Conservation (phyloP, 345 rosid genomes). For the Trapa bicornis region DNA sequence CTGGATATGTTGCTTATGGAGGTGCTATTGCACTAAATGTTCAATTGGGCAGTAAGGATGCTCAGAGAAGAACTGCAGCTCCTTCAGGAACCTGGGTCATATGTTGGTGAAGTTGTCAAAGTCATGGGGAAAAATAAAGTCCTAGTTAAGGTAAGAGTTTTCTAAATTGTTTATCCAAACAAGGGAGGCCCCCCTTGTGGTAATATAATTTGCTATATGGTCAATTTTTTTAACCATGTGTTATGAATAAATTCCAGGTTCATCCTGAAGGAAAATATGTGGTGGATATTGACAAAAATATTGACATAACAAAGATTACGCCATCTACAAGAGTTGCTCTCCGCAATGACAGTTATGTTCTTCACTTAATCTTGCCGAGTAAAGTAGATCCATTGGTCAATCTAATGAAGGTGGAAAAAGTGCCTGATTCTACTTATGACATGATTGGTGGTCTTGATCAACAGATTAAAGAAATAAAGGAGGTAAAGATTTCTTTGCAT, state of each 20-base stretch:
- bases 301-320: constrained; percentile 79
- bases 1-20: constrained; percentile 1
- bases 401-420: constrained; percentile 98
- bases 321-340: constrained; percentile 94
- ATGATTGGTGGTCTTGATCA: constrained; percentile 99
- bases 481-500: constrained; percentile 29
- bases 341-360: constrained; percentile 92
- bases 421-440: constrained; percentile 98
- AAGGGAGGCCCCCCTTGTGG: too few relatives aligned
- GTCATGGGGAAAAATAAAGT: constrained; percentile 96
- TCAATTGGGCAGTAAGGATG: constrained; percentile 52
- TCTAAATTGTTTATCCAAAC: not conserved
- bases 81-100: constrained; percentile 95
- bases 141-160: constrained; percentile 55
- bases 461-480: constrained; percentile 93
- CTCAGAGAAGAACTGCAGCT: constrained; percentile 87
- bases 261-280: constrained; percentile 97
- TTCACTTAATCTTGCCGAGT: constrained; percentile 76
- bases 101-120: constrained; percentile 96
- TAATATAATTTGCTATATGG: too few relatives aligned
- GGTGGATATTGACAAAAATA: constrained; percentile 79
- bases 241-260: constrained; percentile 33
- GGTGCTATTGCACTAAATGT: not conserved
- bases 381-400: constrained; percentile 90
- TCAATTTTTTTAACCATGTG: not conserved